Percentiles rank a stretch among this genome's conserved stretches.
phyloP scores from a whole-genome alignment of 2,329 filamentous ascomycete genomes.

The Sphaerulina populicola region DNA sequence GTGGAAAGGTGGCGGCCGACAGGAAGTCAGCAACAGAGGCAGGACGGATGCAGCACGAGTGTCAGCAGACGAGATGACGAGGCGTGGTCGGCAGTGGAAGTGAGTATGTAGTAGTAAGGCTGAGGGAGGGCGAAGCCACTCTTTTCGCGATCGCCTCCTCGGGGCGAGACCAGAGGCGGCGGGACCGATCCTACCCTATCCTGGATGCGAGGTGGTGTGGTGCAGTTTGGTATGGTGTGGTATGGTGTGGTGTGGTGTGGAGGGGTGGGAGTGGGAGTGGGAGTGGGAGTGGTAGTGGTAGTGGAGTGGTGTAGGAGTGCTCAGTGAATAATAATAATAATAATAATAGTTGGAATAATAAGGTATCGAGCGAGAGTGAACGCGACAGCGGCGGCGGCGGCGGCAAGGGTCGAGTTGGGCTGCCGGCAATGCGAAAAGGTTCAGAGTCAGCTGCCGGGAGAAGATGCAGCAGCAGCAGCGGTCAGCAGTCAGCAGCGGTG shows the following conservation, averaged over 20 bases:
- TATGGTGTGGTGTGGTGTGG: background rate
- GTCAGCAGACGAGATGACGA: background rate
- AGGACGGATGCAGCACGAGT: background rate
- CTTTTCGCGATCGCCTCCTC: background rate
- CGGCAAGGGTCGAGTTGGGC: slow-evolving; percentile 2
- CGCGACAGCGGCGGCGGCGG: background rate
- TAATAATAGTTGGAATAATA: no score
- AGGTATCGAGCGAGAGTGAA: background rate
- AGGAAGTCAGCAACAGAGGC: background rate
- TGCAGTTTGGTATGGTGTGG: background rate
- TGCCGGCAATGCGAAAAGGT: slow-evolving; percentile 13
- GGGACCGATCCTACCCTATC: background rate
- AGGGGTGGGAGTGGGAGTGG: no score
- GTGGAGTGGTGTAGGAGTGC: no score
- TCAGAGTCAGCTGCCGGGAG: slow-evolving; percentile 12
- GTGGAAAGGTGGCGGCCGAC: background rate
- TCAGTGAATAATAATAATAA: no score
- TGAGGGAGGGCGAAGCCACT: background rate
- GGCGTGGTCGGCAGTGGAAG: background rate
- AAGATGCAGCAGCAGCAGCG: background rate
- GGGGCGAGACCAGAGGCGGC: background rate
- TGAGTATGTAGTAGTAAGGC: background rate
- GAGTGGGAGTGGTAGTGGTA: no score
- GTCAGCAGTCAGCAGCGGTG: background rate
- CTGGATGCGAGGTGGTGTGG: background rate